Evolutionary conservation across 129 eudicot species (phyloP).

Genomic region (Escallonia rubra): DNA sequence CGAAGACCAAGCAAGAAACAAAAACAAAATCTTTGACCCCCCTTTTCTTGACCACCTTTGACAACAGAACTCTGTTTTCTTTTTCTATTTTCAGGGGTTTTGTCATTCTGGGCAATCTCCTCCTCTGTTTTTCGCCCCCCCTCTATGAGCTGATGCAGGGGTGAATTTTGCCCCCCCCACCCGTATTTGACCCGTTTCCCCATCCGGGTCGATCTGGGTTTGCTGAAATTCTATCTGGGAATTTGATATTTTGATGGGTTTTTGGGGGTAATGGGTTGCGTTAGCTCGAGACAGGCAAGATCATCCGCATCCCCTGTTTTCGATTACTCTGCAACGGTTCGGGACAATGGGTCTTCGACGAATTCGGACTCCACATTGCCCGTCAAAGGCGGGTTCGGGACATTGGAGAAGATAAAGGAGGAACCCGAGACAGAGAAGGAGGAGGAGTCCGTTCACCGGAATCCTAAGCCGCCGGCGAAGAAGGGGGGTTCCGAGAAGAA

Average conservation of each 20-base stretch:
- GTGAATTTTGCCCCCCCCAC: background rate
- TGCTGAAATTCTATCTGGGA: constrained; percentile 32
- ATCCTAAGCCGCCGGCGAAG: constrained; percentile 16
- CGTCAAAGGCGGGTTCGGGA: constrained; percentile 3
- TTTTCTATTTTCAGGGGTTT: background rate
- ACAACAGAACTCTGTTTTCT: constrained; percentile 23
- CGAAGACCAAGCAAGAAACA: background rate
- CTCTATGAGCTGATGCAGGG: constrained; percentile 11
- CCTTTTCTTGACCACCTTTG: background rate
- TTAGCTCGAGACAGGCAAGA: constrained; percentile 52
- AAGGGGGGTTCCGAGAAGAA: constrained; percentile 16
- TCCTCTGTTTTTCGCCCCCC: constrained; percentile 10
- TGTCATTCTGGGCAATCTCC: background rate
- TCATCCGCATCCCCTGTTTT: constrained; percentile 4
- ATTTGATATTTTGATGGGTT: constrained; percentile 45
- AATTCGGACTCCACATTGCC: constrained; percentile 12
- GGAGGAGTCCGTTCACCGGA: constrained; percentile 10
- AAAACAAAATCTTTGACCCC: constrained; percentile 5
- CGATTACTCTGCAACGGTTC: constrained; percentile 10
- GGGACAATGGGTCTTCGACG: constrained; percentile 2
- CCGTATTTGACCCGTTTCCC: constrained; percentile 33
- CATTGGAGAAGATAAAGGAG: constrained; percentile 26
- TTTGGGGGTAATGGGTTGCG: constrained; percentile 83
- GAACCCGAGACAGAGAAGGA: constrained; percentile 26
- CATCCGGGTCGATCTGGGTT: constrained; percentile 38